Conservation (phyloP, 495 filamentous ascomycete genomes). For the Daldinia grandis region DNA sequence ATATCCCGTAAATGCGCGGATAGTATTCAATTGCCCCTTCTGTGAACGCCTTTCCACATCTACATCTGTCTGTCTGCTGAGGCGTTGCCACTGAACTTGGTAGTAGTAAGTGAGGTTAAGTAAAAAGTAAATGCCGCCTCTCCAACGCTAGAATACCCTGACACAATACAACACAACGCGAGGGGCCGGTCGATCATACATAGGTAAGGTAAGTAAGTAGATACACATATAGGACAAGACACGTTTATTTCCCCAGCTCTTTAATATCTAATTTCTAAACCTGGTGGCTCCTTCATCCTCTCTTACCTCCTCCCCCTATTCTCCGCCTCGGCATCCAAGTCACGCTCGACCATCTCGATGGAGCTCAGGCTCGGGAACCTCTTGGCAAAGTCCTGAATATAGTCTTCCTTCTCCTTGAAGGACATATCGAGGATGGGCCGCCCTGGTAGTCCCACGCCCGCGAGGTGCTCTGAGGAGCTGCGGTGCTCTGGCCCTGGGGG, state of each 20-base stretch:
- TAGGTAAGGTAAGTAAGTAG: slow-evolving; percentile 1
- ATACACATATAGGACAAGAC: neutral
- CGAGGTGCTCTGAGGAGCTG: slow-evolving; percentile 46
- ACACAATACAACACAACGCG: neutral
- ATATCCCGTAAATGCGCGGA: slow-evolving; percentile 14
- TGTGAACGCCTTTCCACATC: slow-evolving; percentile 37
- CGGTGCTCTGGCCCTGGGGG: slow-evolving; percentile 23
- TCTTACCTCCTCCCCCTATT: slow-evolving; percentile 21
- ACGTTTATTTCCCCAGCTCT: neutral
- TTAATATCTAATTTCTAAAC: neutral
- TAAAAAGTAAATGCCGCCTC: slow-evolving; percentile 5
- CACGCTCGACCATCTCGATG: slow-evolving; percentile 81
- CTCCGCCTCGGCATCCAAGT: slow-evolving; percentile 46
- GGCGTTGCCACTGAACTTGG: slow-evolving; percentile 7
- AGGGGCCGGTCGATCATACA: neutral
- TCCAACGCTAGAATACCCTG: slow-evolving; percentile 1
- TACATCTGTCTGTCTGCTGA: slow-evolving; percentile 15
- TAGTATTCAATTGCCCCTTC: slow-evolving; percentile 40
- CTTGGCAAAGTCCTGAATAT: slow-evolving; percentile 73
- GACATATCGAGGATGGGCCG: slow-evolving; percentile 57
- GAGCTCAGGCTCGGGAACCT: slow-evolving; percentile 81
- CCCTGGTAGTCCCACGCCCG: slow-evolving; percentile 53
- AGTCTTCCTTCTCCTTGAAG: slow-evolving; percentile 61
- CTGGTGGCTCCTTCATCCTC: neutral
- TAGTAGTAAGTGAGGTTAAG: slow-evolving; percentile 6